phyloP scores from a whole-genome alignment of 495 filamentous ascomycete species.

The Mycothermus thermophilus region DNA sequence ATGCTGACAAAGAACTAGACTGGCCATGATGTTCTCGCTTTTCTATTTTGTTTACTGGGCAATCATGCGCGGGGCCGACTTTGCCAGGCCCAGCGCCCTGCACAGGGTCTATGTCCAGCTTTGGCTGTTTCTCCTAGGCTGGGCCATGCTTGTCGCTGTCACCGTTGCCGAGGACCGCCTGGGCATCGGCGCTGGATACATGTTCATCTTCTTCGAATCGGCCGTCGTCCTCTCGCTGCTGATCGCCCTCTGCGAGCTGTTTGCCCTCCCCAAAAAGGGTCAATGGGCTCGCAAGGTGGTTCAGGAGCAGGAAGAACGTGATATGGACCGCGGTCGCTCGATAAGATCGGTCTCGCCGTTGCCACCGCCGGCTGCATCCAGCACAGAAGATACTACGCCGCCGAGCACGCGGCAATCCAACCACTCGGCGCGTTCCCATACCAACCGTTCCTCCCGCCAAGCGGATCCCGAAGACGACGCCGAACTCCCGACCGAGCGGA shows the following conservation, averaged over 20 bases:
- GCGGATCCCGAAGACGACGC: constrained; percentile 34
- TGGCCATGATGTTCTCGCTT: constrained; percentile 70
- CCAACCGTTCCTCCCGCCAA: constrained; percentile 15
- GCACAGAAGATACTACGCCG: constrained; percentile 7
- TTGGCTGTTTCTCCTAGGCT: constrained; percentile 68
- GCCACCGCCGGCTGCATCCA: constrained; percentile 10
- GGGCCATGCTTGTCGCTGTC: constrained; percentile 54
- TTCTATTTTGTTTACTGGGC: constrained; percentile 78
- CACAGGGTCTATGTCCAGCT: constrained; percentile 66
- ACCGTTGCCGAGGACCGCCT: constrained; percentile 61
- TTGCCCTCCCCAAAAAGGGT: constrained; percentile 57
- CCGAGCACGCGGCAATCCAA: constrained; percentile 9
- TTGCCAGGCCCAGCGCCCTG: constrained; percentile 72
- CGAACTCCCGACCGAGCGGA: constrained; percentile 58
- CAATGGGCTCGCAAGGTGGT: constrained; percentile 42
- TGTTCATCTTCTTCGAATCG: constrained; percentile 66
- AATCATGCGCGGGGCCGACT: constrained; percentile 67
- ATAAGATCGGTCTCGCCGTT: constrained; percentile 16
- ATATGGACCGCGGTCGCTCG: constrained; percentile 16
- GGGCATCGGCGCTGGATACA: constrained; percentile 64
- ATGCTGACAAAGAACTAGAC: constrained; percentile 27
- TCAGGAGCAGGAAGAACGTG: constrained; percentile 32
- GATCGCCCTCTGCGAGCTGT: constrained; percentile 64
- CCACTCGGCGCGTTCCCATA: constrained; percentile 1
- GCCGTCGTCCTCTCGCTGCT: constrained; percentile 60